These are phyloP conservation scores for Raffaelea albimanens DNA, from an alignment of 2,329 filamentous ascomycete genomes.

Conservation along the genomic window DNA sequence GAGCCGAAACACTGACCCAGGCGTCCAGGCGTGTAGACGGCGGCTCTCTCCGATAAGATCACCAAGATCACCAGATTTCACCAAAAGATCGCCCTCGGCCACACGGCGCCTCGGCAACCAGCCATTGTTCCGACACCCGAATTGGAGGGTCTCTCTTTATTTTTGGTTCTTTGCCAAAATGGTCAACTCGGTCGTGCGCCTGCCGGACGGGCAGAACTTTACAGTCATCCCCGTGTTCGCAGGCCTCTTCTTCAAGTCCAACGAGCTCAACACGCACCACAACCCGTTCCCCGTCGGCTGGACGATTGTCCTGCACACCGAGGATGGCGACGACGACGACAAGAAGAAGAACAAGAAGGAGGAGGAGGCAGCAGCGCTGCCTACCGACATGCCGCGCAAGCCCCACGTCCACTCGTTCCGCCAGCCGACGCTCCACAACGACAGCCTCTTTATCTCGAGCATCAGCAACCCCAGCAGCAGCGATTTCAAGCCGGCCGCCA, in stretches of 20 bases:
- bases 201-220: constrained; percentile 82
- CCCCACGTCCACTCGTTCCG: constrained; percentile 56
- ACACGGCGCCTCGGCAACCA: too few species aligned
- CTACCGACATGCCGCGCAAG: background rate
- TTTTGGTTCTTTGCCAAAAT: too few species aligned
- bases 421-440: constrained; percentile 64
- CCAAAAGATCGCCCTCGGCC: too few species aligned
- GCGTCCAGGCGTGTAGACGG: too few species aligned
- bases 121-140: too few species aligned
- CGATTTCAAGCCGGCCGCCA: constrained; percentile 71
- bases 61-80: too few species aligned
- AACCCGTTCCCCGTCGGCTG: constrained; percentile 76
- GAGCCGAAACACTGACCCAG: too few species aligned
- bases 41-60: too few species aligned
- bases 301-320: constrained; percentile 78
- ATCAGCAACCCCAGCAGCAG: constrained; percentile 73
- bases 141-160: too few species aligned
- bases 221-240: constrained; percentile 80
- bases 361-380: background rate
- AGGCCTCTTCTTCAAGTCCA: constrained; percentile 82
- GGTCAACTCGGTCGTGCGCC: constrained; percentile 42
- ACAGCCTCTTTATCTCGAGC: constrained; percentile 84
- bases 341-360: background rate
- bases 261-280: constrained; percentile 59
- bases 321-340: constrained; percentile 24